Evolutionary conservation across 257 asterid genomes (phyloP), one percentile per base, ranked within the genome.

Genomic region (Phtheirospermum japonicum): DNA sequence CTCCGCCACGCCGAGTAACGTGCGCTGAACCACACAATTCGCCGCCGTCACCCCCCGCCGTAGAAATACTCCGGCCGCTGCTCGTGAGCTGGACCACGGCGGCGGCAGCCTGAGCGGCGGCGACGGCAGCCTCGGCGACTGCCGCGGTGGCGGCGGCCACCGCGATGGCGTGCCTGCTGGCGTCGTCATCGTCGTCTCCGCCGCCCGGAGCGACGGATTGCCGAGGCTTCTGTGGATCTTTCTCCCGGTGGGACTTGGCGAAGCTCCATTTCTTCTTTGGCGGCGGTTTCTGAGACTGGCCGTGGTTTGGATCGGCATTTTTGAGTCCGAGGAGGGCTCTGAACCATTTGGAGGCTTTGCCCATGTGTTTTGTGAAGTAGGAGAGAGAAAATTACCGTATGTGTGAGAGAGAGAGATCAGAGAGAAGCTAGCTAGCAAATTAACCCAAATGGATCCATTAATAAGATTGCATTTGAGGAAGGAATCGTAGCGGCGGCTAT

Each of bases 311-410:
- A 32, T 79, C 77, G 52, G 79, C 48, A 59, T 43, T 80, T 40
- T 83, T 87, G 56, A 89, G 83, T 3, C 96, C 95, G 54, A 93
- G 73, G 16, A 93, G 86, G 0, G 80, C 86, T 71, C 94, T 73
- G 73, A 93, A 82, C 97, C 97, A 93, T 58, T 72, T 85, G 0
- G 94, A 73, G 11, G 97, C 94, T 72, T 82, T 89, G 13, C 95
- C 96, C 99, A 93, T 89, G 14, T 53, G 63, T 3, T 18, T 33
- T 9, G 56, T 50, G 31, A 18, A 17, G 42, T 43, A 17, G 32
- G 62, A 52, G 52, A 46, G 40, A 54, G 48, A 37, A 62, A 4
- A 30, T 5, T 4, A 5, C 1, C 1, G 64, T 48, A 73, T 31
- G 53, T 26, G 30, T 55, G 11, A 4, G 64, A 19, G 57, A 57